A percentile compares a stretch with the other conserved stretches of the same genome.
Evolutionary conservation across 1,284 basidiomycete genomes (phyloP).

Genomic region (Papiliotrema flavescens): DNA sequence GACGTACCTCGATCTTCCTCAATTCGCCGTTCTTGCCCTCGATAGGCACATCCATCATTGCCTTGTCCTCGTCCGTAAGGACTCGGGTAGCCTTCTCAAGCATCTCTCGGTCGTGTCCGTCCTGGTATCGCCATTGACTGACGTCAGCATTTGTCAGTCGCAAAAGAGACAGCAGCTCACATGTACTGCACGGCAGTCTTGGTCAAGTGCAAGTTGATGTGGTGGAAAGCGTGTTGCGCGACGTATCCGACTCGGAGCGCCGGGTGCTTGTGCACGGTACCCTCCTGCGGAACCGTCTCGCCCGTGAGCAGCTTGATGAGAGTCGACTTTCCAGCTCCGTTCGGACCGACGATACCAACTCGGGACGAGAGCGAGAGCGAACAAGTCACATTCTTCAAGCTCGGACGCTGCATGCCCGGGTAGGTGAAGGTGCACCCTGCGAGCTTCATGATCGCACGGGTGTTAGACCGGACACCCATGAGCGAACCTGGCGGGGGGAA

Average conservation of each 20-base stretch:
- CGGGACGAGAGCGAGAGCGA: constrained; percentile 88
- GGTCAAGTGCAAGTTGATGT: constrained; percentile 88
- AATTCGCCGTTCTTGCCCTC: constrained; percentile 87
- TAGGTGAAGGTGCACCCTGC: constrained; percentile 92
- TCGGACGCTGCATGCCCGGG: constrained; percentile 78
- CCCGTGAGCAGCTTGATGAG: constrained; percentile 96
- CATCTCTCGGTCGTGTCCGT: constrained; percentile 94
- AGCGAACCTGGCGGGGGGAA: constrained; percentile 95
- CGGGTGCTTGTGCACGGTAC: constrained; percentile 93
- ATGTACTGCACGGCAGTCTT: constrained; percentile 95
- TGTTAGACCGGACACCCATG: constrained; percentile 96
- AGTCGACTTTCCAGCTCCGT: constrained; percentile 94
- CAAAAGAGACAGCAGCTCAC: constrained; percentile 22
- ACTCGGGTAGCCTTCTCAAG: constrained; percentile 89
- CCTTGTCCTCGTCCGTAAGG: constrained; percentile 82
- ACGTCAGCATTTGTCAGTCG: constrained; percentile 17
- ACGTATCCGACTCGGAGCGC: constrained; percentile 94
- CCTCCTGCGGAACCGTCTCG: constrained; percentile 88
- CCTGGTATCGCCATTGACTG: constrained; percentile 95
- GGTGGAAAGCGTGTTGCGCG: constrained; percentile 96
- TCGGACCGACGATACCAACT: constrained; percentile 85
- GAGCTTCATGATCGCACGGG: constrained; percentile 93
- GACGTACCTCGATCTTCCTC: constrained; percentile 77
- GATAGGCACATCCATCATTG: constrained; percentile 79
- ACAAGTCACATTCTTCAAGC: constrained; percentile 83